A percentile compares a stretch with the other conserved stretches of the same genome.
Evolutionary conservation across 768 basidiomycete genomes (phyloP).

Genomic region (Tephrocybe sp.): DNA sequence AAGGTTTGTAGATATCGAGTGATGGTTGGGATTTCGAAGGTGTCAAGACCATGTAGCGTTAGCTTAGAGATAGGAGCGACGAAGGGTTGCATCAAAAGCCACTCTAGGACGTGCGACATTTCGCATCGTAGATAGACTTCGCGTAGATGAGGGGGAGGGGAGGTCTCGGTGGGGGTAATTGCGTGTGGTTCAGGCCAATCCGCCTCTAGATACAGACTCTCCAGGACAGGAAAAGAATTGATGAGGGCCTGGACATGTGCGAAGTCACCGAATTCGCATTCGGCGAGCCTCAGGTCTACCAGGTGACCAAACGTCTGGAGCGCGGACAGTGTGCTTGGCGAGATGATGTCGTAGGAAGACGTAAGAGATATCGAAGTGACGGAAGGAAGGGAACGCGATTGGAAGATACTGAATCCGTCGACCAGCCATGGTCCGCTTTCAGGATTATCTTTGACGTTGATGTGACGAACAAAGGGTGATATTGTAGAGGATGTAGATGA

Average conservation of each 20-base stretch:
- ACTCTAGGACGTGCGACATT: slow-evolving; percentile 13
- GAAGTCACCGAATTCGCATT: slow-evolving; percentile 16
- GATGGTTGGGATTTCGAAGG: slow-evolving; percentile 12
- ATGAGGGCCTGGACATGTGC: slow-evolving; percentile 13
- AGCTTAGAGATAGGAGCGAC: slow-evolving; percentile 13
- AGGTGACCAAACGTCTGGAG: slow-evolving; percentile 13
- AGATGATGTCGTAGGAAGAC: slow-evolving; percentile 9
- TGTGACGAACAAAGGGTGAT: slow-evolving; percentile 11
- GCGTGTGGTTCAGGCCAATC: slow-evolving; percentile 13
- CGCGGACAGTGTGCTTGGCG: slow-evolving; percentile 3
- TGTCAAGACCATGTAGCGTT: slow-evolving; percentile 13
- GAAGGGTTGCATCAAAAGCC: slow-evolving; percentile 13
- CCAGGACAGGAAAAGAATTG: slow-evolving; percentile 14
- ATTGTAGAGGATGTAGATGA: slow-evolving; percentile 12
- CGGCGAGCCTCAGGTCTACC: slow-evolving; percentile 11
- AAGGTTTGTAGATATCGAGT: slow-evolving; percentile 12
- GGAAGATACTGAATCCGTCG: slow-evolving; percentile 1
- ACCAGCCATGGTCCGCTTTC: slow-evolving; percentile 11
- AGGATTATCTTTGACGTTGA: slow-evolving; percentile 15
- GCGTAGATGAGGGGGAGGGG: slow-evolving; percentile 11
- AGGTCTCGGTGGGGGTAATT: slow-evolving; percentile 1
- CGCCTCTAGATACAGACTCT: slow-evolving; percentile 14
- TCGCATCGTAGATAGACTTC: slow-evolving; percentile 18
- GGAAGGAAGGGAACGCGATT: slow-evolving; percentile 9
- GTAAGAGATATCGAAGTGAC: slow-evolving; percentile 11